Evolutionary conservation across 2,329 filamentous ascomycete genomes (phyloP), one percentile per base, ranked within the genome.

Genomic region (Hypoxylon sp.): DNA sequence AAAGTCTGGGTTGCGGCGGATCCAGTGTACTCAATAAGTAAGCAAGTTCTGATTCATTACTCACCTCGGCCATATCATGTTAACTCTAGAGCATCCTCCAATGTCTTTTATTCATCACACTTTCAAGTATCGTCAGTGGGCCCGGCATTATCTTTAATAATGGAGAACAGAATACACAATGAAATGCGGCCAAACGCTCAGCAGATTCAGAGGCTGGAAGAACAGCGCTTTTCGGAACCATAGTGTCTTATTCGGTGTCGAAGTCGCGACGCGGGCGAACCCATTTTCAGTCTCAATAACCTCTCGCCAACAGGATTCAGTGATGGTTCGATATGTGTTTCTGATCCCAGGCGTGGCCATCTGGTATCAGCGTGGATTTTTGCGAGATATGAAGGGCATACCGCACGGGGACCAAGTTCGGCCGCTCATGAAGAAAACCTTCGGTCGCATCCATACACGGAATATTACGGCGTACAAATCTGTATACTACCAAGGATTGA

Each of bases 401-500:
- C 40, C 40, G n/a, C 6, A 20, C 40, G 40, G 40, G 3, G n/a
- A 42, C n/a, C n/a, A 7, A 20, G 7, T 42, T 20, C n/a, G n/a
- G n/a, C 40, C 40, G n/a, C 14, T 10, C 17, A 42, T 42, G 40
- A n/a, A 42, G n/a, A 20, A 42, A 20, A n/a, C n/a, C 14, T 42
- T 42, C n/a, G 17, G n/a, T 8, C 40, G 2, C 14, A 42, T 42
- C 6, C 40, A 42, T 42, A 20, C 40, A n/a, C 40, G 11, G n/a
- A 6, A 20, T n/a, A 42, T 42, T 14, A 20, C 40, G n/a, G 6
- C 6, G n/a, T 10, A 42, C 40, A 8, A 42, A 42, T 42, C 40
- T 10, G 40, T 42, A 42, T 42, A 20, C 40, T 42, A 42, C n/a
- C 40, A 42, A 42, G 40, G n/a, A 17, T 42, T 42, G n/a, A 20